Base-by-base conservation (phyloP, 192 early-diverging fungal species). In the Radiomyces spectabilis region DNA sequence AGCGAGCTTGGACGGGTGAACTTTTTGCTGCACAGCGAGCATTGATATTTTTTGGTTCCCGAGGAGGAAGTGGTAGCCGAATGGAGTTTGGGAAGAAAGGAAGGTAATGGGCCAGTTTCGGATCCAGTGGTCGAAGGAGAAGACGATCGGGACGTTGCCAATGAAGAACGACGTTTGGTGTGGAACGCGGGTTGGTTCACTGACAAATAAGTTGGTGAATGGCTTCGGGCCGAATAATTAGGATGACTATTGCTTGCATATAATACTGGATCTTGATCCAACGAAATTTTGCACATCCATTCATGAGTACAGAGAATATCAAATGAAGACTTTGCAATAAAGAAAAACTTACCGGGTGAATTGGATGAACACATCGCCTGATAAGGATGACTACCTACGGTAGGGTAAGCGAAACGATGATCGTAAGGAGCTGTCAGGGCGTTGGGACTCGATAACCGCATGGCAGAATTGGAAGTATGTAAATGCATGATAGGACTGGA, bases 1-100 rank as follows among this genome's bases (percentile, higher is more conserved):
- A 66, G 31, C 9, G 57, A 60, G 30, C 57, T 60, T 33, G 64
- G 64, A 9, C 64, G 40, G 19, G 64, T 60, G 37, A 66, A 66
- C 24, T 44, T 48, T 41, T 66, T 66, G 24, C 27, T 10, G 26
- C 64, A 66, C 1, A 55, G 26, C 15, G 30, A 22, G 39, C 64
- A 66, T 3, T 38, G 38, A 25, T 66, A 66, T 31, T 57, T 41
- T 7, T 69, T 69, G n/a, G 59, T 40, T 40, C 39, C 39, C 29
- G 34, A 19, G 34, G 25, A 26, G 27, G 51, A 9, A 40, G 16
- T 26, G 26, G 12, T 52, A 34, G 46, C 24, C 12, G 30, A 21
- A 48, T 9, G 3, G 24, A 48, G 7, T 27, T 48, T 48, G 24
- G 46, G 24, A 13, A 27, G 46, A 27, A 48, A 48, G 24, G n/a